phyloP scores from a whole-genome alignment of 139 green algal genomes.

The Ettlia oleoabundans region DNA sequence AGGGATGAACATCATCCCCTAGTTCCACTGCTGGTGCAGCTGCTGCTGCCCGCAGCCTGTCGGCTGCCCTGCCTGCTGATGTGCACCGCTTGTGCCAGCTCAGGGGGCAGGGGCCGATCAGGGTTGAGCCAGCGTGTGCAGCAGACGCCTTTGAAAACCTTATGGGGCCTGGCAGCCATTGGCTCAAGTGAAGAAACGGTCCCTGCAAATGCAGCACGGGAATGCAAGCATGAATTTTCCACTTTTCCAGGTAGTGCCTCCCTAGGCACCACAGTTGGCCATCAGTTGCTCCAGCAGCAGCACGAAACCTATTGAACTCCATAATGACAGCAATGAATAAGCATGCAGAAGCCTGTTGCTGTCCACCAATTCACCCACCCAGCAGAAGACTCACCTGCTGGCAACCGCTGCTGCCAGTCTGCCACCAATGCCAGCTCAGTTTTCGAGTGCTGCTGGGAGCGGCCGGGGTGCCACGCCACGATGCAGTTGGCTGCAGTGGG shows the following conservation, averaged over 20 bases:
- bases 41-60: background rate
- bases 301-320: too few relatives aligned
- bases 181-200: too few relatives aligned
- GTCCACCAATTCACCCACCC: too few relatives aligned
- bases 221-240: too few relatives aligned
- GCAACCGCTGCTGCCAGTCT: background rate
- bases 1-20: too few relatives aligned
- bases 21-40: background rate
- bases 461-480: slow-evolving; percentile 9
- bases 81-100: background rate
- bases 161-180: too few relatives aligned
- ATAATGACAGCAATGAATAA: too few relatives aligned
- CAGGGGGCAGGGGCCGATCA: background rate
- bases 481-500: slow-evolving; percentile 17
- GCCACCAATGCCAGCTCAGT: background rate
- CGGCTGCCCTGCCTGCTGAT: background rate
- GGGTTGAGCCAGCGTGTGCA: slow-evolving; percentile 19
- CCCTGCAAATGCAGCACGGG: background rate
- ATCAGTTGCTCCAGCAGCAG: background rate
- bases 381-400: too few relatives aligned
- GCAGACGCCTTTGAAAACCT: slow-evolving; percentile 23
- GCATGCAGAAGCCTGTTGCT: too few relatives aligned
- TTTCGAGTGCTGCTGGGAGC: background rate
- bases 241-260: too few relatives aligned
- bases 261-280: too few relatives aligned